phyloP scores from a whole-genome alignment of 208 protist genomes.

The Strigomonas oncopelti region DNA sequence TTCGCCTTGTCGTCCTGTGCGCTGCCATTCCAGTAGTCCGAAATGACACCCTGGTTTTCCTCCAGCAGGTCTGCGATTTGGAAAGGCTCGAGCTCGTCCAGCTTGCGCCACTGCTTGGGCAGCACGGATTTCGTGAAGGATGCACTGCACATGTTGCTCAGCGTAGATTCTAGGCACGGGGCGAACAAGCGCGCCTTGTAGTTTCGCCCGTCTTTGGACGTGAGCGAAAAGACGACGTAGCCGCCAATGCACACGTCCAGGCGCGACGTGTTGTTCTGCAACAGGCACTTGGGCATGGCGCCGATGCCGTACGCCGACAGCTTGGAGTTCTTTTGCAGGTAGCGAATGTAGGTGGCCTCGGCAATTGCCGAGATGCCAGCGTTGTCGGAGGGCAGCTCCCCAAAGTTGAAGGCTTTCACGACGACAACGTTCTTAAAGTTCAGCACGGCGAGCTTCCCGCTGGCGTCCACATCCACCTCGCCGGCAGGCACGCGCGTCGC shows the following conservation, averaged over 20 bases:
- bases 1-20: slow-evolving; percentile 71
- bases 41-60: slow-evolving; percentile 70
- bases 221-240: slow-evolving; percentile 74
- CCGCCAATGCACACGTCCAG: slow-evolving; percentile 73
- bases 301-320: slow-evolving; percentile 41
- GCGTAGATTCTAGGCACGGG: slow-evolving; percentile 48
- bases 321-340: slow-evolving; percentile 61
- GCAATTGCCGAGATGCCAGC: slow-evolving; percentile 56
- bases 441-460: slow-evolving; percentile 24
- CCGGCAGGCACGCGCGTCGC: slow-evolving; percentile 50
- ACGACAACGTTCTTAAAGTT: slow-evolving; percentile 57
- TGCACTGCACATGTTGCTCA: slow-evolving; percentile 78
- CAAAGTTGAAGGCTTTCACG: slow-evolving; percentile 58
- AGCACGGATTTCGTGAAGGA: slow-evolving; percentile 55
- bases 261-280: slow-evolving; percentile 31
- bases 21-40: slow-evolving; percentile 83
- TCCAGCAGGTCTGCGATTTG: slow-evolving; percentile 74
- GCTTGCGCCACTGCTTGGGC: slow-evolving; percentile 46
- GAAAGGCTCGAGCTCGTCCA: slow-evolving; percentile 37
- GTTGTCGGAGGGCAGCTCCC: slow-evolving; percentile 65
- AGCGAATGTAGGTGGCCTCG: slow-evolving; percentile 77
- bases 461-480: slow-evolving; percentile 62
- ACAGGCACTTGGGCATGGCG: slow-evolving; percentile 69
- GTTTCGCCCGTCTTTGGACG: slow-evolving; percentile 22
- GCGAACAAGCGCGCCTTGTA: slow-evolving; percentile 48